These are phyloP conservation scores for Taxawa tesnikishii DNA, from an alignment of 2,329 filamentous ascomycete species.

Conservation along the genomic window DNA sequence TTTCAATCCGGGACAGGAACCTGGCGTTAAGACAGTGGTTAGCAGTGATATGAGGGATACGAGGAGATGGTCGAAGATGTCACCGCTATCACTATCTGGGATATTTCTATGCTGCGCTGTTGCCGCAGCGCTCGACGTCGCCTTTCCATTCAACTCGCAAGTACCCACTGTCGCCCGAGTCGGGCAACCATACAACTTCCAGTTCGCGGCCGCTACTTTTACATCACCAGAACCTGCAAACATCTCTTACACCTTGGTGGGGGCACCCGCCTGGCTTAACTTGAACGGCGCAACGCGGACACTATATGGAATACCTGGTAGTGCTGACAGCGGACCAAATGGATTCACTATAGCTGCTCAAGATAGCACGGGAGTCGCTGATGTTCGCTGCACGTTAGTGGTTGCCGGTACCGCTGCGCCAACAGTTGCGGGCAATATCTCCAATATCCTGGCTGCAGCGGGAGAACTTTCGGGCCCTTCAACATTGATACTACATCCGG, in stretches of 20 bases:
- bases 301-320: constrained; percentile 57
- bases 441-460: constrained; percentile 44
- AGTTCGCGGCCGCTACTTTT: constrained; percentile 65
- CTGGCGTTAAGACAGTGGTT: too few relatives aligned
- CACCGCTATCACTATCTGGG: too few relatives aligned
- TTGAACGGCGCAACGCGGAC: constrained; percentile 53
- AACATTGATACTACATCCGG: constrained; percentile 34
- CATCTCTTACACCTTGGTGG: constrained; percentile 54
- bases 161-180: constrained; percentile 67
- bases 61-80: too few relatives aligned
- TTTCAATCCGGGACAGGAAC: too few relatives aligned
- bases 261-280: constrained; percentile 61
- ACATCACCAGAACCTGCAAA: constrained; percentile 37
- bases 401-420: constrained; percentile 50
- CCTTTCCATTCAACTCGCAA: constrained; percentile 74
- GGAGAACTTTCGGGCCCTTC: constrained; percentile 43
- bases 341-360: constrained; percentile 57
- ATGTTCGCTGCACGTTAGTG: constrained; percentile 57
- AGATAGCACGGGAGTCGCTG: constrained; percentile 50
- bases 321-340: constrained; percentile 43
- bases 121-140: constrained; percentile 20
- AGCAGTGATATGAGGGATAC: too few relatives aligned
- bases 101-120: neutral
- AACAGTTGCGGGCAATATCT: constrained; percentile 41
- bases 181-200: constrained; percentile 54